Conservation (phyloP, 345 rosid species). For the Odontarrhena argentea region DNA sequence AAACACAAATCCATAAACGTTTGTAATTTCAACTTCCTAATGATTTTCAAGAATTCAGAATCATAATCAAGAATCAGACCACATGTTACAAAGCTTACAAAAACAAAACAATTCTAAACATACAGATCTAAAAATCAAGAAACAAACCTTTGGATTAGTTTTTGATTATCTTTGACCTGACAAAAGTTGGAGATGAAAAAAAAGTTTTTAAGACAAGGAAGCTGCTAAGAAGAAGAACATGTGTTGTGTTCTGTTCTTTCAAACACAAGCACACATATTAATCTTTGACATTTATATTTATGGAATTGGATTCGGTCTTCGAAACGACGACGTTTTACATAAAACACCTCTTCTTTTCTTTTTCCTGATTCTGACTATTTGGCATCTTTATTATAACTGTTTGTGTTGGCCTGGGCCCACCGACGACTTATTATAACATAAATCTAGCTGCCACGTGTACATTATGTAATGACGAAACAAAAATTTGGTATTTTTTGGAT, state of each 20-base stretch:
- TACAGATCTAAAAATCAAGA: conserved; percentile 31
- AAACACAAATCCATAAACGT: background rate
- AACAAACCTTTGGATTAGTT: conserved; percentile 25
- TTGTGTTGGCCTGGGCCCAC: conserved; percentile 34
- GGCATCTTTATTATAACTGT: conserved; percentile 35
- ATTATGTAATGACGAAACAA: background rate
- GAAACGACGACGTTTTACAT: conserved; percentile 35
- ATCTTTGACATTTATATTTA: conserved; percentile 21
- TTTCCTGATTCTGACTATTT: conserved; percentile 31
- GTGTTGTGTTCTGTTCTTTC: conserved; percentile 31
- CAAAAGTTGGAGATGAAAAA: conserved; percentile 8
- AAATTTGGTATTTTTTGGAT: background rate
- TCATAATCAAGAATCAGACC: too few relatives aligned
- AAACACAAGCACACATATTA: conserved; percentile 31
- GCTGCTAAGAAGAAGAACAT: conserved; percentile 43
- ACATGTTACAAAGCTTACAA: background rate
- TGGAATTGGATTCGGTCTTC: conserved; percentile 35
- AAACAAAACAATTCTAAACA: conserved; percentile 19
- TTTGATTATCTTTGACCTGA: conserved; percentile 32
- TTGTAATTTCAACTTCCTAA: background rate
- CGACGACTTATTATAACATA: conserved; percentile 33
- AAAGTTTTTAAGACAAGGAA: conserved; percentile 34
- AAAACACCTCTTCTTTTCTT: background rate
- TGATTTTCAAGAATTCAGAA: background rate
- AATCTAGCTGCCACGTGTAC: conserved; percentile 33